Conservation (phyloP, 2,329 filamentous ascomycete genomes). For the Colletotrichum sp. region DNA sequence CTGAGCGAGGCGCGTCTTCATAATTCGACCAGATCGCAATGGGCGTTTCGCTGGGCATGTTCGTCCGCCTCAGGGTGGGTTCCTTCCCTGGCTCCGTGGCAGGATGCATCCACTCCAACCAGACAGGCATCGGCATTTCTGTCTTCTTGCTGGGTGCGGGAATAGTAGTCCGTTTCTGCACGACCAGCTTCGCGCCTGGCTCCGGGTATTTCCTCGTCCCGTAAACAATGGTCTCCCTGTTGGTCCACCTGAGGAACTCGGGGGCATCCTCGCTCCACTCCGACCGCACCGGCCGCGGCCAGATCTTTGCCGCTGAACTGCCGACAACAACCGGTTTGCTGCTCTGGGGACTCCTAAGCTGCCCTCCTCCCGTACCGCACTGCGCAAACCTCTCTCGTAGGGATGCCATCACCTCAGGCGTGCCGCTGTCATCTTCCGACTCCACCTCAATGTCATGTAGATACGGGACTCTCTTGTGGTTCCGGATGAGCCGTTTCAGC, state of each 20-base stretch:
- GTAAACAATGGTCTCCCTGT: neutral
- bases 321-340: neutral
- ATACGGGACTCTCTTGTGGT: neutral
- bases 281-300: neutral
- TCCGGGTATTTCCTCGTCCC: neutral
- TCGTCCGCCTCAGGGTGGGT: neutral
- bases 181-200: neutral
- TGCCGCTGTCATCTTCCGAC: rapidly evolving
- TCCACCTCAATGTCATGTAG: neutral
- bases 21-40: neutral
- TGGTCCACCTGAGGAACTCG: neutral
- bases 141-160: neutral
- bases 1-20: neutral
- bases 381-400: neutral
- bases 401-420: rapidly evolving
- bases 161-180: neutral
- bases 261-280: neutral
- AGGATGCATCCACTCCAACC: neutral
- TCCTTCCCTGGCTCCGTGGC: neutral
- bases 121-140: neutral
- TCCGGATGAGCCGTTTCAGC: neutral
- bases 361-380: neutral
- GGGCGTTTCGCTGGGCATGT: neutral
- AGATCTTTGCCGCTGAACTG: neutral
- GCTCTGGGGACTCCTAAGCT: neutral